A percentile compares a stretch with the other conserved stretches of the same genome.
Conservation (phyloP, 345 rosid genomes). For the Clausena lansium region DNA sequence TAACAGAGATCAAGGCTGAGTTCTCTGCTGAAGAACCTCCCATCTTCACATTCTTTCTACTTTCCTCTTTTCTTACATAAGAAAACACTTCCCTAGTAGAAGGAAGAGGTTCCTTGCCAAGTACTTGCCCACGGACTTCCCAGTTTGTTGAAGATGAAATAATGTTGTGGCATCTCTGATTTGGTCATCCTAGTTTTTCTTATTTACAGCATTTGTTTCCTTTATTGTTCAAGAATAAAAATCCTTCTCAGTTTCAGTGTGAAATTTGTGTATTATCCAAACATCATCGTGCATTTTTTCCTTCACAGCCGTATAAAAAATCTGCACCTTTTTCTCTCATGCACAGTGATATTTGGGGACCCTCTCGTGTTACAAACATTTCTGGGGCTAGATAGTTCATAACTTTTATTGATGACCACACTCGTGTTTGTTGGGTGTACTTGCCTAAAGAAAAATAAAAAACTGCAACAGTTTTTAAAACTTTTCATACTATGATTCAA, state of each 20-base stretch:
- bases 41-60: too few species aligned
- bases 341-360: conserved; percentile 4
- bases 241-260: not conserved
- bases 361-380: not conserved
- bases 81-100: too few species aligned
- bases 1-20: too few species aligned
- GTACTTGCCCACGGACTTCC: too few species aligned
- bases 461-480: not conserved
- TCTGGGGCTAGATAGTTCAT: not conserved
- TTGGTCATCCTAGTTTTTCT: not conserved
- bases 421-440: conserved; percentile 1
- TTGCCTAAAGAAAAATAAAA: not conserved
- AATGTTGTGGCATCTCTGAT: not conserved
- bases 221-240: not conserved
- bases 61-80: too few species aligned
- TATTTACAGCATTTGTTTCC: not conserved
- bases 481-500: not conserved
- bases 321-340: not conserved
- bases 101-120: too few species aligned
- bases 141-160: not conserved
- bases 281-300: not conserved
- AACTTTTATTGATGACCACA: conserved; percentile 5
- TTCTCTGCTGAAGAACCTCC: too few species aligned
- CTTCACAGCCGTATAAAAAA: not conserved
- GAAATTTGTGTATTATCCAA: too few species aligned